Evolutionary conservation across 768 basidiomycete species (phyloP).

Genomic region (Lactifluus pinguis): DNA sequence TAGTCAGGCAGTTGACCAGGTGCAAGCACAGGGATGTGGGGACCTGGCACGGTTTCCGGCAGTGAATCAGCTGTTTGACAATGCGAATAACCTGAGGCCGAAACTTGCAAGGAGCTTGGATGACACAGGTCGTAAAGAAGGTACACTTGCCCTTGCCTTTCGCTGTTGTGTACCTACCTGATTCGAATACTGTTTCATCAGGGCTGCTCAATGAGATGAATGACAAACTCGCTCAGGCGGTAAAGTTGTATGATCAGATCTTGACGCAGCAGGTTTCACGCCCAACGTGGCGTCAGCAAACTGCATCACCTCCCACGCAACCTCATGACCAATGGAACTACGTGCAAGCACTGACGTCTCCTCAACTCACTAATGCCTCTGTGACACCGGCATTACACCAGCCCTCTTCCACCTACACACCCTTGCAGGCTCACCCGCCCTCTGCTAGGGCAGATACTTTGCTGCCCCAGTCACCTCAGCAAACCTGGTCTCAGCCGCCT

Average conservation of each 20-base stretch:
- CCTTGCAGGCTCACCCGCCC: conserved; percentile 1
- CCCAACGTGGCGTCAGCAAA: conserved; percentile 36
- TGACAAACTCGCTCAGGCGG: conserved; percentile 84
- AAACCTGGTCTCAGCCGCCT: conserved; percentile 8
- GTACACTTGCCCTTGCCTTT: conserved; percentile 34
- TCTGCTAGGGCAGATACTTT: not conserved
- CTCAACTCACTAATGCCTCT: not conserved
- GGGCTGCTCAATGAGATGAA: conserved; percentile 92
- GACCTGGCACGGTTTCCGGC: conserved; percentile 79
- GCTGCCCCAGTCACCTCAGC: conserved; percentile 7
- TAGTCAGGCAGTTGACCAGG: conserved; percentile 81
- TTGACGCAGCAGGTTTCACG: conserved; percentile 75
- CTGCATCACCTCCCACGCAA: conserved; percentile 1
- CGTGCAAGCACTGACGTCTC: not conserved
- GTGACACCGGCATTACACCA: not conserved
- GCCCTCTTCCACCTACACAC: conserved; percentile 4
- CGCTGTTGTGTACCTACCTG: not conserved
- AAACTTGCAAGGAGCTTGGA: conserved; percentile 79
- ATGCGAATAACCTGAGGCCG: conserved; percentile 67
- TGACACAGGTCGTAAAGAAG: conserved; percentile 78
- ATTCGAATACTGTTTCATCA: conserved; percentile 24
- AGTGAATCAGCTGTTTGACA: conserved; percentile 77
- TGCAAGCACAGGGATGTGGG: conserved; percentile 64
- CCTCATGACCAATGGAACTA: conserved; percentile 10
- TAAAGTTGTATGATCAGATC: conserved; percentile 83